Conservation (phyloP, 257 asterid genomes). For the Phtheirospermum japonicum region DNA sequence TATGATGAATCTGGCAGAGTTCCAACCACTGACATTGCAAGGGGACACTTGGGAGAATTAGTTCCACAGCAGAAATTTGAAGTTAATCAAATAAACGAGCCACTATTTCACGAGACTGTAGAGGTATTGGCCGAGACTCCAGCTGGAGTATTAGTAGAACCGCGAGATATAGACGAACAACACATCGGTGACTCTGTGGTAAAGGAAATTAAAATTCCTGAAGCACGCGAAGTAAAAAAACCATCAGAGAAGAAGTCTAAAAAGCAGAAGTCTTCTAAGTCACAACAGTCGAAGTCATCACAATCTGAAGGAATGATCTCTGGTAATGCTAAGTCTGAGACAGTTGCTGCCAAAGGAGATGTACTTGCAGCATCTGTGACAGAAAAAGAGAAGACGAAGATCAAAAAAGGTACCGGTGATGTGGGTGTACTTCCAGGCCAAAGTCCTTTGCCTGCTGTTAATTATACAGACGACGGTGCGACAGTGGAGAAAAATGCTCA, state of each 20-base stretch:
- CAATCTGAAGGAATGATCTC: constrained; percentile 38
- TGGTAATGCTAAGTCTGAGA: constrained; percentile 37
- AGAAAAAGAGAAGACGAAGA: constrained; percentile 38
- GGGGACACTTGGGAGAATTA: constrained; percentile 34
- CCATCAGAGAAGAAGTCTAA: constrained; percentile 74
- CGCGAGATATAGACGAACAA: constrained; percentile 35
- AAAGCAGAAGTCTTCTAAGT: constrained; percentile 76
- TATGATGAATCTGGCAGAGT: constrained; percentile 32
- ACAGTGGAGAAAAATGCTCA: constrained; percentile 33
- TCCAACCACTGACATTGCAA: constrained; percentile 31
- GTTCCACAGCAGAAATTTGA: constrained; percentile 25
- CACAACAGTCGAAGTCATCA: constrained; percentile 41
- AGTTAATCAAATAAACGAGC: constrained; percentile 30
- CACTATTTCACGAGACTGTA: constrained; percentile 25
- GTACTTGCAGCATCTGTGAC: constrained; percentile 35
- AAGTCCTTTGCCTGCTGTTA: constrained; percentile 23
- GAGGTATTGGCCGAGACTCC: constrained; percentile 30
- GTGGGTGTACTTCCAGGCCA: constrained; percentile 31
- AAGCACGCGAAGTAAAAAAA: constrained; percentile 54
- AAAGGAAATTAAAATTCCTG: constrained; percentile 51
- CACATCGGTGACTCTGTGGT: constrained; percentile 34
- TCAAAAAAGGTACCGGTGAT: constrained; percentile 34
- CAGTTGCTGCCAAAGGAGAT: constrained; percentile 32
- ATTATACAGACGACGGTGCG: constrained; percentile 29
- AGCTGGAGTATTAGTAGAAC: constrained; percentile 32